Conservation (phyloP, 306 rosid genomes). For the Hylodesmum podocarpum region DNA sequence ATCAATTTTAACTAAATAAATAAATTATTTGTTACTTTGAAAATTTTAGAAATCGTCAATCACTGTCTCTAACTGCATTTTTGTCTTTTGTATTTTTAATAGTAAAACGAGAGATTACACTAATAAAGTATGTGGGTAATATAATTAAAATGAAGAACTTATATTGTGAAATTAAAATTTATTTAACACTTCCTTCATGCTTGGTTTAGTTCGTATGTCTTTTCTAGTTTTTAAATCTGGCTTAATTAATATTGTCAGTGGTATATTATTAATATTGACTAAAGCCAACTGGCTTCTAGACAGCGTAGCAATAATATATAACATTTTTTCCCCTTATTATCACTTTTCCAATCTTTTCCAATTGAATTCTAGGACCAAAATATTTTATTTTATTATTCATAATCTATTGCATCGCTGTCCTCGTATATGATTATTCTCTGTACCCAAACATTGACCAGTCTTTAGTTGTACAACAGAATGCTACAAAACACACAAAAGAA, state of each 20-base stretch:
- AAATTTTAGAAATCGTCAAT: not conserved
- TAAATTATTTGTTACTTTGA: not conserved
- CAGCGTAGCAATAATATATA: not conserved
- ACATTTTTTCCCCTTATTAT: not conserved
- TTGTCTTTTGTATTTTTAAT: not conserved
- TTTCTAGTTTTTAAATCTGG: not conserved
- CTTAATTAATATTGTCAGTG: not conserved
- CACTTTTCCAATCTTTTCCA: not conserved
- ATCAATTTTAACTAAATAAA: not conserved
- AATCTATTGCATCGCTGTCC: constrained; percentile 1
- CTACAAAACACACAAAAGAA: constrained; percentile 46
- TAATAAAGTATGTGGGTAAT: not conserved
- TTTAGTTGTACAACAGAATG: constrained; percentile 14
- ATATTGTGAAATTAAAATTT: not conserved
- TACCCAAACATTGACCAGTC: not conserved
- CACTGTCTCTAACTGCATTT: not conserved
- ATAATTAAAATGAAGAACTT: not conserved
- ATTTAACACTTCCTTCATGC: not conserved
- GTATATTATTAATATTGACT: not conserved
- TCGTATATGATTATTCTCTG: constrained; percentile 24
- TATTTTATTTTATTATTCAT: not conserved
- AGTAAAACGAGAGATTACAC: not conserved
- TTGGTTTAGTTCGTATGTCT: not conserved
- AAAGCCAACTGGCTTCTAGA: not conserved
- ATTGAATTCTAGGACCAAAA: not conserved